Evolutionary conservation across 2,329 filamentous ascomycete species (phyloP).

Genomic region (Pestalotiopsis sp.): DNA sequence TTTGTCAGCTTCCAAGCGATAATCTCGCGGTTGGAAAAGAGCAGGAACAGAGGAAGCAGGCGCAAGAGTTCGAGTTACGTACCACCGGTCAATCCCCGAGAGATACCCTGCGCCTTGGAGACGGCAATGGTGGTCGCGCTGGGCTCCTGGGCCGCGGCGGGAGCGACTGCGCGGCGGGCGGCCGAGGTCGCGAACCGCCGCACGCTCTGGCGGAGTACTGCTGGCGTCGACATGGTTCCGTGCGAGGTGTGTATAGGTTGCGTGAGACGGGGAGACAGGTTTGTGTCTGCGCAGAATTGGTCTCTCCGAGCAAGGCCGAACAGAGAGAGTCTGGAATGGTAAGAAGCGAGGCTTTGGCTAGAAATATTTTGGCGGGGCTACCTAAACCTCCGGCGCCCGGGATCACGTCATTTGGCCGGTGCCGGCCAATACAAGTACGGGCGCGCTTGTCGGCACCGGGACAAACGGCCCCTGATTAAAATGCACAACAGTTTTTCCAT

Average conservation of each 20-base stretch:
- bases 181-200: constrained; percentile 69
- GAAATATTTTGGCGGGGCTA: constrained; percentile 10
- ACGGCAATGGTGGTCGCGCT: constrained; percentile 69
- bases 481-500: background rate
- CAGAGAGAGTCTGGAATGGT: constrained; percentile 1
- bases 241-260: background rate
- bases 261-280: background rate
- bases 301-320: background rate
- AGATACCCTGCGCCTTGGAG: constrained; percentile 78
- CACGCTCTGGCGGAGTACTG: constrained; percentile 71
- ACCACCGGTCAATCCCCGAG: constrained; percentile 83
- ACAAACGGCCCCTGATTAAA: background rate
- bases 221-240: constrained; percentile 16
- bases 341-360: background rate
- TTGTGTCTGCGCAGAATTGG: background rate
- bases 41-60: background rate
- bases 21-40: background rate
- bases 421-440: background rate
- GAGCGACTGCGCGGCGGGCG: constrained; percentile 50
- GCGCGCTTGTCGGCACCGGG: background rate
- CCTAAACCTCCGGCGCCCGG: background rate
- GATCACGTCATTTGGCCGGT: constrained; percentile 10
- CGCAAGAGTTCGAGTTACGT: constrained; percentile 23
- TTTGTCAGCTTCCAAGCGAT: background rate
- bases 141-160: constrained; percentile 38